Evolutionary conservation across 2,329 filamentous ascomycete species (phyloP).

Genomic region (Diaporthe citri): DNA sequence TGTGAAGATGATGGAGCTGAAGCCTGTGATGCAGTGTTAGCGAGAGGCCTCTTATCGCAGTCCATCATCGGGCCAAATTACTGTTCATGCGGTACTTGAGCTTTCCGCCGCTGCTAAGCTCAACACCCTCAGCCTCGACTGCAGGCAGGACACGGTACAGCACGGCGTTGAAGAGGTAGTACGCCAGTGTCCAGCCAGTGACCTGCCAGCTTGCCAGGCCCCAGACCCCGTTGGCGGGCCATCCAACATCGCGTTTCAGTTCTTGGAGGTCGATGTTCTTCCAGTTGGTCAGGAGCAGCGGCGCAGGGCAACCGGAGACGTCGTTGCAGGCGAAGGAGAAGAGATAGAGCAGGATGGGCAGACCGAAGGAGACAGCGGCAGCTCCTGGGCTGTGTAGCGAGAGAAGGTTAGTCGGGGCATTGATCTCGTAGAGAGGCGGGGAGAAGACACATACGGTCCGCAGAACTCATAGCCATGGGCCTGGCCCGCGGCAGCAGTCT

Average conservation of each 20-base stretch:
- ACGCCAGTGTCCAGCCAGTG: constrained; percentile 78
- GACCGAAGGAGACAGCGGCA: constrained; percentile 80
- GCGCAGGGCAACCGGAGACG: constrained; percentile 88
- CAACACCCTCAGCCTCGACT: constrained; percentile 76
- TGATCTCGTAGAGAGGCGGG: not conserved
- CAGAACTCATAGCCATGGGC: constrained; percentile 65
- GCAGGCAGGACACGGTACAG: constrained; percentile 84
- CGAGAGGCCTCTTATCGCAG: not conserved
- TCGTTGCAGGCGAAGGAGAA: constrained; percentile 93
- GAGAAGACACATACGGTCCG: constrained; percentile 58
- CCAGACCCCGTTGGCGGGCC: constrained; percentile 78
- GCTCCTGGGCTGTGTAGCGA: constrained; percentile 74
- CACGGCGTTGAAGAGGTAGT: constrained; percentile 81
- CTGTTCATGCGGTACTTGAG: constrained; percentile 88
- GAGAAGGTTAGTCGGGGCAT: not conserved
- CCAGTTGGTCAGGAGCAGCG: constrained; percentile 78
- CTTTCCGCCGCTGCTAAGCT: constrained; percentile 77
- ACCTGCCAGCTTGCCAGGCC: constrained; percentile 79
- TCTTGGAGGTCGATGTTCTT: constrained; percentile 77
- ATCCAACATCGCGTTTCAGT: constrained; percentile 85
- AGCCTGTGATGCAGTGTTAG: constrained; percentile 63
- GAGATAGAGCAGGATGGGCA: constrained; percentile 83
- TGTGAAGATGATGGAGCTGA: constrained; percentile 80
- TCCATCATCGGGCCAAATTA: constrained; percentile 50
- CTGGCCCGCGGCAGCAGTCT: constrained; percentile 38